Conservation (phyloP, 139 green algal genomes). For the Chlorella ohadii region DNA sequence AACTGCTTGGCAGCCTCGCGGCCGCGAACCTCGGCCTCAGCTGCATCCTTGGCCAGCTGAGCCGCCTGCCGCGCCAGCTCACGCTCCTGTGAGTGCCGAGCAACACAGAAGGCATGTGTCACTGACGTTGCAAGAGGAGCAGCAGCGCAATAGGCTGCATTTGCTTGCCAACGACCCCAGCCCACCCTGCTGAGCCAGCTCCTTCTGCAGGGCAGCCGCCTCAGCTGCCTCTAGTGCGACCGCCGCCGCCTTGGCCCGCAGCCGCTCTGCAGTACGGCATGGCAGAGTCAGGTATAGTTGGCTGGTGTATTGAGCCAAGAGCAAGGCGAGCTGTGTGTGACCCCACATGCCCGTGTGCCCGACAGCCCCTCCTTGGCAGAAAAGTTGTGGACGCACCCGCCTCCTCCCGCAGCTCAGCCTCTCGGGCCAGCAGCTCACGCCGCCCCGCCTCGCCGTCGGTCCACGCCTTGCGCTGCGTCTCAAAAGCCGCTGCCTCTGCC, state of each 20-base stretch:
- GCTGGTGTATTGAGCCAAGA: too few species aligned
- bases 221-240: conserved; percentile 5
- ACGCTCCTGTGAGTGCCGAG: not conserved
- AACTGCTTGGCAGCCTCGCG: conserved; percentile 28
- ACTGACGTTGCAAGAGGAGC: too few species aligned
- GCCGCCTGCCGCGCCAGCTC: conserved; percentile 35
- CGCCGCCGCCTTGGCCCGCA: conserved; percentile 27
- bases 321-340: too few species aligned
- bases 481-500: conserved; percentile 33
- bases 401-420: conserved; percentile 34
- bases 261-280: not conserved
- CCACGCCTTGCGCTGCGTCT: conserved; percentile 33
- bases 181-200: conserved; percentile 17
- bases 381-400: conserved; percentile 25
- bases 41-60: conserved; percentile 30
- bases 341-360: too few species aligned
- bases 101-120: too few species aligned
- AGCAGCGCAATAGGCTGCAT: too few species aligned
- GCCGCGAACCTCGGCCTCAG: conserved; percentile 23
- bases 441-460: conserved; percentile 36
- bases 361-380: too few species aligned
- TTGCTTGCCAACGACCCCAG: too few species aligned
- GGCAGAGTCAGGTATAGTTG: too few species aligned
- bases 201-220: conserved; percentile 34
- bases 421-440: conserved; percentile 2